Evolutionary conservation across 768 basidiomycete species (phyloP), one percentile per base, ranked within the genome.

Genomic region (Auriscalpium microsporum): DNA sequence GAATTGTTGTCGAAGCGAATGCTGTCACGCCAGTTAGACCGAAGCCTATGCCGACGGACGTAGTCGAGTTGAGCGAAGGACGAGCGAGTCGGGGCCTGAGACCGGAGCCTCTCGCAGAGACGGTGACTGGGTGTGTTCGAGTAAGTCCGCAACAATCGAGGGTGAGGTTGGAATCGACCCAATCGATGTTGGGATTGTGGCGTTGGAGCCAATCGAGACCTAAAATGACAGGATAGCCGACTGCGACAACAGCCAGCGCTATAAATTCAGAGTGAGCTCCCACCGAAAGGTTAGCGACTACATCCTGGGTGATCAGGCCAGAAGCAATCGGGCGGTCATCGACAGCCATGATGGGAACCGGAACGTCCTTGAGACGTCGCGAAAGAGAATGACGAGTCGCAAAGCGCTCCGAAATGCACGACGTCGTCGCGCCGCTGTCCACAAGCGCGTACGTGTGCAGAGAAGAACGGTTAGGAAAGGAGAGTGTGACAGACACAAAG

Each of bases 251-350:
- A 47, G 52, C 63, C 1, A 75, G 62, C 17, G 60, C 34, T 44
- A 69, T 51, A 19, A 44, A 55, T 61, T 75, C 72, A 2, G 56
- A 52, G 50, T 69, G 72, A 45, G 63, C 40, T 17, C 61, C 51
- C 47, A 72, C 57, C 2, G 52, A 49, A 6, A 77, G 47, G 3
- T 61, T 42, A 14, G 69, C 55, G 7, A 74, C 56, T 33, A 74
- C 62, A 52, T 73, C 69, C 36, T 73, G 69, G 47, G 72, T 73
- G 45, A 75, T 65, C 11, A 73, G 61, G 5, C 75, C 75, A 48
- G 70, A 73, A 19, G 69, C 64, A 36, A 75, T 69, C 13, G 71
- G 73, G 46, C 67, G 62, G 56, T 74, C 62, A 54, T 75, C 71
- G 33, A 74, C 67, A 1, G 70, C 67, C 34, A 68, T 63, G 36